Evolutionary conservation across 129 eudicot species (phyloP), one percentile per base, ranked within the genome.

Genomic region (Flaveria robusta): DNA sequence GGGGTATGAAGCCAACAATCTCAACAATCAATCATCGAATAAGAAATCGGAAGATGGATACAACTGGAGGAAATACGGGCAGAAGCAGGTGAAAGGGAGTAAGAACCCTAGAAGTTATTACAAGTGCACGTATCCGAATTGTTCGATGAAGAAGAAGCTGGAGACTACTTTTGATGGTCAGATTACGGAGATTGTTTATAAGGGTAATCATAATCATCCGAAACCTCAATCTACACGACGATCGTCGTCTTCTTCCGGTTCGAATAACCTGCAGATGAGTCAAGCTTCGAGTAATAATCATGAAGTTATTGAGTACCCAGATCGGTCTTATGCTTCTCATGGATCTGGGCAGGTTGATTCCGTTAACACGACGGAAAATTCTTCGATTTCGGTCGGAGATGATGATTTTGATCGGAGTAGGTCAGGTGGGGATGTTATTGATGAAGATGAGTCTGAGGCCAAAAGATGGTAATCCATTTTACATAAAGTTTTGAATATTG

Each of bases 1-100:
- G 12, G 83, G 81, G 14, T 49, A 73, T 2, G 14, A 78, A 43
- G 43, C 66, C 13, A 81, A 11, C 60, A 60, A 73, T 45, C 42
- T 60, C 66, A 29, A 56, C 41, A 80, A 82, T 63, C 85, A 73
- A 79, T 63, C 80, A 26, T 20, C 77, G 46, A 43, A 74, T 49
- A 84, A 78, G 76, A 89, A 77, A 65, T 82, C 91, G 8, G 96
- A 89, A 9, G 97, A 92, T 18, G 97, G 97, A 0, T 92, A 84
- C 55, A 92, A 92, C 41, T 92, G 97, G 97, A 81, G 96, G 52
- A 92, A 92, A 68, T 92, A 92, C 63, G 98, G 98, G 68, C 98
- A 92, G 70, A 92, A 92, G 54, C 90, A 86, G 49, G 98, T 92
- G 60, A 92, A 92, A 76, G 96, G 96, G 54, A 92, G 98, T 18